A percentile compares a stretch with the other conserved stretches of the same genome.
These are phyloP conservation scores for Fulvia fulva DNA, from an alignment of 2,329 filamentous ascomycete genomes.

Conservation along the genomic window DNA sequence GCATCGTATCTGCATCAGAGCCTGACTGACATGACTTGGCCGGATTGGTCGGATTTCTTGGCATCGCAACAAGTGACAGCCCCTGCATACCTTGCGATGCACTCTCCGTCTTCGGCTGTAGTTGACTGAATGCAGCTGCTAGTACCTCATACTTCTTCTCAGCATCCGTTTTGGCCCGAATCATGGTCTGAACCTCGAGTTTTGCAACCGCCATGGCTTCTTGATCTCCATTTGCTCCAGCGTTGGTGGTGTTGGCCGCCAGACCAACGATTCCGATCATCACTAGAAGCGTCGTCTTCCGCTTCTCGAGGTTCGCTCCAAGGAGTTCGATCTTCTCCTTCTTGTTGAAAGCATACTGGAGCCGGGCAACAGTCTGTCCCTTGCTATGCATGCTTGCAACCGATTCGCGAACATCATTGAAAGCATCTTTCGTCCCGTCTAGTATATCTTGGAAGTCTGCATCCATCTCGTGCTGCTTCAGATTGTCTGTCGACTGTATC, in stretches of 20 bases:
- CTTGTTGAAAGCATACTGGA: slow-evolving; percentile 11
- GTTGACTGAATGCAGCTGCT: background rate
- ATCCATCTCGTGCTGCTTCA: background rate
- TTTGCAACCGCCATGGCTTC: background rate
- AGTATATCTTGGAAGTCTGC: slow-evolving; percentile 13
- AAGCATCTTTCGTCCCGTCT: slow-evolving; percentile 15
- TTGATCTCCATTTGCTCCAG: no score
- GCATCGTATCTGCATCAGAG: no score
- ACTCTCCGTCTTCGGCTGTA: no score
- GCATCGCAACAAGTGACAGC: no score
- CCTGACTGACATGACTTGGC: no score
- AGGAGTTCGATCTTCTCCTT: slow-evolving; percentile 14
- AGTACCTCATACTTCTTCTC: no score
- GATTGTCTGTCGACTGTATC: background rate
- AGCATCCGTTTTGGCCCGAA: no score
- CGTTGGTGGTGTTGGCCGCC: no score
- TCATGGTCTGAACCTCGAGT: background rate
- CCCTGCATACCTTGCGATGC: no score
- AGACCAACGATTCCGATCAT: slow-evolving; percentile 15
- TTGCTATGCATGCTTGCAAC: no score
- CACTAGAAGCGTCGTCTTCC: slow-evolving; percentile 18
- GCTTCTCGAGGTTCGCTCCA: slow-evolving; percentile 16
- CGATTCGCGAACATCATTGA: slow-evolving; percentile 17
- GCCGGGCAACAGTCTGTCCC: background rate
- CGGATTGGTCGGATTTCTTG: no score